Evolutionary conservation across 257 asterid species (phyloP), one percentile per base, ranked within the genome.

Genomic region (Fraxinus cuspidata): DNA sequence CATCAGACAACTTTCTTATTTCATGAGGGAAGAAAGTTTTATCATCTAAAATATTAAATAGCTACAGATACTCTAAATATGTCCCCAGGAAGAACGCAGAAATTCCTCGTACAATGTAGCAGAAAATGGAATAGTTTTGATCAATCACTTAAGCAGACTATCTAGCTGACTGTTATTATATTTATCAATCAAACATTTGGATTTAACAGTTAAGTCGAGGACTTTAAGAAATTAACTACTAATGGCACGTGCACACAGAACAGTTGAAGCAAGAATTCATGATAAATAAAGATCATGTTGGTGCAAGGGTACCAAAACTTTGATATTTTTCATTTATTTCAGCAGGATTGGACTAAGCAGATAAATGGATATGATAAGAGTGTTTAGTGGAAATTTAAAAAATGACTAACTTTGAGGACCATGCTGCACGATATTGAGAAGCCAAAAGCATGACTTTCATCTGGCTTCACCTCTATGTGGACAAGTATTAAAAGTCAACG

Each of bases 101-200:
- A 18, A 67, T 49, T 66, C 12, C 66, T n/a, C 7, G 15, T 16
- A 28, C 5, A 67, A 42, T 42, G 58, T 60, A 5, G 71, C 35
- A 32, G 29, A 51, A 49, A 49, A 49, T 51, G 27, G 71, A 28
- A 73, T 42, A 75, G 34, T 38, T 40, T 42, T 25, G 37, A 60
- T 63, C 23, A 53, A 53, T 23, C 27, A 56, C 72, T 47, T 35
- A 68, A 40, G 38, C 72, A 27, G 27, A 27, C 53, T 28, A 74
- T 13, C 74, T 28, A 72, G 42, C 8, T 32, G 29, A 21, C 21
- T 21, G 31, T 7, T 70, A 51, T 71, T 76, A 70, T 72, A 34
- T 63, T 53, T 28, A 13, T 21, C 27, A 74, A 80, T 77, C 40
- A 81, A 77, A 65, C 40, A 47, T 71, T 71, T 9, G 64, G 68